Conservation (phyloP, 2,329 filamentous ascomycete species). For the Knufia petricola region DNA sequence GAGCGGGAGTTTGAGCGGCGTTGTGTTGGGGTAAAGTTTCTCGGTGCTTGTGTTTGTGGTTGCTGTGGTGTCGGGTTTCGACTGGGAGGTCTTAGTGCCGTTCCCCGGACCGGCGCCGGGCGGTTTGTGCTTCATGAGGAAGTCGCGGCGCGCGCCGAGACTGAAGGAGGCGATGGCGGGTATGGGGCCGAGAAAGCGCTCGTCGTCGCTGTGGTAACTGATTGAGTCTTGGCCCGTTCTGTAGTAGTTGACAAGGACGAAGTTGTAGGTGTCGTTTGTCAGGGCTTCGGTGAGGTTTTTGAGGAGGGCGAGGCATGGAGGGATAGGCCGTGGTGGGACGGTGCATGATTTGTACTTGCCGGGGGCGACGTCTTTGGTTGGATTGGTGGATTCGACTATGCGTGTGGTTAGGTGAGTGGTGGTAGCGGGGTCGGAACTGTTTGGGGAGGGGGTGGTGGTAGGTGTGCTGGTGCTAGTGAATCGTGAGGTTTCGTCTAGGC, state of each 20-base stretch:
- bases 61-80: not conserved
- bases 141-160: constrained; percentile 62
- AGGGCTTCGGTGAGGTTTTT: constrained; percentile 54
- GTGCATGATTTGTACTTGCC: constrained; percentile 39
- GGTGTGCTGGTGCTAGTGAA: constrained; percentile 34
- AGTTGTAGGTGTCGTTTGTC: constrained; percentile 62
- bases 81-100: constrained; percentile 22
- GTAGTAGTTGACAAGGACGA: constrained; percentile 76
- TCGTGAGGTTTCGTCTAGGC: constrained; percentile 52
- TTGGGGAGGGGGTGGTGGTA: too few species aligned
- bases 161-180: constrained; percentile 68
- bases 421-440: constrained; percentile 23
- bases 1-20: constrained; percentile 45
- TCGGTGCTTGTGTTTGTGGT: constrained; percentile 16
- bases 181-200: constrained; percentile 59
- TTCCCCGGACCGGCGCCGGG: constrained; percentile 25
- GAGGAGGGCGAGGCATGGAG: constrained; percentile 57
- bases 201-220: constrained; percentile 70
- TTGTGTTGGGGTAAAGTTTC: constrained; percentile 25
- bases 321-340: constrained; percentile 59
- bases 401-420: constrained; percentile 32
- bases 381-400: constrained; percentile 6
- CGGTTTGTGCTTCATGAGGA: constrained; percentile 71
- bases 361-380: constrained; percentile 27
- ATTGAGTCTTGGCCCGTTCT: constrained; percentile 68